A percentile compares a stretch with the other conserved stretches of the same genome.
These are phyloP conservation scores for Microdochium bolleyi DNA, from an alignment of 2,329 filamentous ascomycete genomes.

Conservation along the genomic window DNA sequence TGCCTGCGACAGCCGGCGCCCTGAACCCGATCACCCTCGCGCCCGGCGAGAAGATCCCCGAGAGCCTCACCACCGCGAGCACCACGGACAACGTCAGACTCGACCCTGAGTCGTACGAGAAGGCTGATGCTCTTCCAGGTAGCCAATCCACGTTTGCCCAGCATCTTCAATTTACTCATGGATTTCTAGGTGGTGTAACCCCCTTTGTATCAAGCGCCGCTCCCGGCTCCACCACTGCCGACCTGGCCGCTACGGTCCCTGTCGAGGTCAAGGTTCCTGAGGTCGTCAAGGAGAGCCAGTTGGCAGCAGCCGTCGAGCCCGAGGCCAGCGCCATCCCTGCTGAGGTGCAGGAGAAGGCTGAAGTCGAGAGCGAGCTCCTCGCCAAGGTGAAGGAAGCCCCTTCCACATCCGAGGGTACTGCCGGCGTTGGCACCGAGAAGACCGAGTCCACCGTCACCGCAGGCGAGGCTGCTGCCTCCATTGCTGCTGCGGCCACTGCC, in stretches of 20 bases:
- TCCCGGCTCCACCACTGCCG: conserved; percentile 32
- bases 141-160: conserved; percentile 1
- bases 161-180: conserved; percentile 4
- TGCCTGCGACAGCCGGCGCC: conserved; percentile 53
- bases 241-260: conserved; percentile 32
- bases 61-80: conserved; percentile 59
- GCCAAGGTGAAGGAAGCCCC: conserved; percentile 55
- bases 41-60: conserved; percentile 75
- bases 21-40: conserved; percentile 75
- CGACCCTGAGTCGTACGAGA: conserved; percentile 82
- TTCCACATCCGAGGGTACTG: conserved; percentile 47
- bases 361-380: conserved; percentile 63
- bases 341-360: conserved; percentile 64
- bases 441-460: conserved; percentile 34
- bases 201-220: conserved; percentile 22
- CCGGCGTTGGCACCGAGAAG: conserved; percentile 44
- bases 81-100: conserved; percentile 64
- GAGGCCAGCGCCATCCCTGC: conserved; percentile 59
- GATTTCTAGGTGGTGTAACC: conserved; percentile 11
- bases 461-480: conserved; percentile 30
- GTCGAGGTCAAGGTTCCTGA: conserved; percentile 45
- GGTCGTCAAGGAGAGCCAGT: conserved; percentile 64
- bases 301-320: conserved; percentile 53
- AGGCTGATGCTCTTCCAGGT: conserved; percentile 57
- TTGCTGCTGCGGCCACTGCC: conserved; percentile 33